Evolutionary conservation across 306 rosid species (phyloP).

Genomic region (Ormosia semicastrata): DNA sequence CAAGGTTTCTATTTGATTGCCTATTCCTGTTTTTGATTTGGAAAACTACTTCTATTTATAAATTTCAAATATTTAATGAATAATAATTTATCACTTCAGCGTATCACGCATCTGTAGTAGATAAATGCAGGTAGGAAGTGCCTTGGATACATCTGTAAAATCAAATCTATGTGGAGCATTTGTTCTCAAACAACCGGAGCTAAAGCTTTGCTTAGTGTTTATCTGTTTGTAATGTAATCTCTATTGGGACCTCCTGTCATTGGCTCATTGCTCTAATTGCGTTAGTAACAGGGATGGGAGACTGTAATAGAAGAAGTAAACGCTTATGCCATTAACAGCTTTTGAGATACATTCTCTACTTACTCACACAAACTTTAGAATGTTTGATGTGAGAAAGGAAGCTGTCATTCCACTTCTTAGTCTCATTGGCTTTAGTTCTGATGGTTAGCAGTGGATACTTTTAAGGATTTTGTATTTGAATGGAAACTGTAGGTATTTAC

Average conservation of each 20-base stretch:
- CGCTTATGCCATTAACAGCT: not conserved
- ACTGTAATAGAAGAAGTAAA: not conserved
- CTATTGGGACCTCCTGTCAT: not conserved
- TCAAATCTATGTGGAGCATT: not conserved
- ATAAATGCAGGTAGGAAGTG: not conserved
- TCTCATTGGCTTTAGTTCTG: not conserved
- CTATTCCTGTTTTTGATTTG: not conserved
- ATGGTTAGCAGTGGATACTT: constrained; percentile 9
- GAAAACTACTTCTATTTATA: not conserved
- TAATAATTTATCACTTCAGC: not conserved
- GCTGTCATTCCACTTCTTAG: not conserved
- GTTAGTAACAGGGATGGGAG: not conserved
- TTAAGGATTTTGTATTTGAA: not conserved
- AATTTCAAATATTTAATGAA: not conserved
- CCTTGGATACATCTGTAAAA: not conserved
- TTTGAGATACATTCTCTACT: not conserved
- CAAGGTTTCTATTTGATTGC: not conserved
- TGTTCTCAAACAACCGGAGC: not conserved
- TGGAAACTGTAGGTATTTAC: constrained; percentile 1
- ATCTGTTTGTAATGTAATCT: not conserved
- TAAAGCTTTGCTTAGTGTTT: not conserved
- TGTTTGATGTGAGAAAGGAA: constrained; percentile 1
- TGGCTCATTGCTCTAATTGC: not conserved
- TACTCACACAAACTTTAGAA: not conserved
- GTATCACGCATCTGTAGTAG: not conserved